Evolutionary conservation across 73 alveolate species (phyloP).

Genomic region (Symbiodinium pilosum): DNA sequence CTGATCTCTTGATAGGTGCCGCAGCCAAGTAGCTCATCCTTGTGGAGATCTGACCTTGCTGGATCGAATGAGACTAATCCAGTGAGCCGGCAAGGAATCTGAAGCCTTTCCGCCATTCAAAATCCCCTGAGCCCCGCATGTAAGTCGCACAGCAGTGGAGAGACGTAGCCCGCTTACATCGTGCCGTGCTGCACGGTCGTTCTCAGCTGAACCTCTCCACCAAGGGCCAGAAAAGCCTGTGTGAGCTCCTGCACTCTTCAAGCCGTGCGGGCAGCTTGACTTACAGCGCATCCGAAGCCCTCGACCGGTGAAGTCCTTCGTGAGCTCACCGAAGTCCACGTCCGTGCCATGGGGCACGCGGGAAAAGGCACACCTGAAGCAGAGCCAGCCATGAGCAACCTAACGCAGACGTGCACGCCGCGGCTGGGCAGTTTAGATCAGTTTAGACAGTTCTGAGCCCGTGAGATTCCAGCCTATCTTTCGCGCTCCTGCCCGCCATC

Average conservation of each 20-base stretch:
- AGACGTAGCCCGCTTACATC: no score
- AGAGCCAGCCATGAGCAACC: no score
- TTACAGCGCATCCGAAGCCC: no score
- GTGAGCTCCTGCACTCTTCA: slow-evolving; percentile 83
- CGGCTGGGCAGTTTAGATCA: not conserved
- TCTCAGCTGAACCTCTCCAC: slow-evolving; percentile 72
- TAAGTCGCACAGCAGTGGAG: no score
- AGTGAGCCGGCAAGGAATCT: no score
- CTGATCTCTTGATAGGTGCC: no score
- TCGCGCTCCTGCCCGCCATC: slow-evolving; percentile 76
- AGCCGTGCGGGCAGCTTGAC: no score
- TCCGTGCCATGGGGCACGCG: slow-evolving; percentile 87
- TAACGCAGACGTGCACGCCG: no score
- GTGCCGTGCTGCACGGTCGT: slow-evolving; percentile 31
- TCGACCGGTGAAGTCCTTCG: not conserved
- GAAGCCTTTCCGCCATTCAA: no score
- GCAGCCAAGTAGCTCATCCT: not conserved
- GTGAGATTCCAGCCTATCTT: slow-evolving; percentile 13
- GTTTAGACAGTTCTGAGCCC: not conserved
- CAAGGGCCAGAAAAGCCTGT: slow-evolving; percentile 67
- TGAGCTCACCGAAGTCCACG: slow-evolving; percentile 86
- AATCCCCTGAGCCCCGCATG: no score
- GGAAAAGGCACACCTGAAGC: slow-evolving; percentile 53
- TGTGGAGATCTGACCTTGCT: not conserved
- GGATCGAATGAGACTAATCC: no score